Evolutionary conservation across 1,139 yeast genomes (phyloP), one percentile per base, ranked within the genome.

Genomic region (Geotrichum europaeum): DNA sequence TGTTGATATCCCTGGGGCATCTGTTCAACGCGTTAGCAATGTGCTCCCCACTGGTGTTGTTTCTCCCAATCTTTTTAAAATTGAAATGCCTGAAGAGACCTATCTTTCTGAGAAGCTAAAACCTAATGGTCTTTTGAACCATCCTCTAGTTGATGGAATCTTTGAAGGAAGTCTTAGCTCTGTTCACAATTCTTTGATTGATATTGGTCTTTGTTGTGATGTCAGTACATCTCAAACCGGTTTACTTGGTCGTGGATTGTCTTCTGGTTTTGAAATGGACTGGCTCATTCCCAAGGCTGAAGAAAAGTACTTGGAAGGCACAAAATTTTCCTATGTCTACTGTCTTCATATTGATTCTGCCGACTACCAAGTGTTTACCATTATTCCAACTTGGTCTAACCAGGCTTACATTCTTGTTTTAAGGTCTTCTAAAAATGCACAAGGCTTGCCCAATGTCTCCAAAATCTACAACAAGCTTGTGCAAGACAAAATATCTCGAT

Each of bases 231-330:
- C 88, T 0, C 78, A 80, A 60, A 84, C 90, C 20, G 97, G 97
- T 20, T 83, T 94, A 1, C 77, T 94, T n/a, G 96, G 97, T 10
- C 84, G 82, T 68, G 96, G 97, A 30, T 76, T 95, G 64, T 91
- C 89, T 66, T 81, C 82, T 63, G 99, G 99, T 0, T 95, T 95
- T 73, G 84, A 86, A 24, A 71, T 82, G 62, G 82, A 81, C 60
- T 86, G 87, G 71, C 65, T 77, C 32, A 63, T 64, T 9, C 69
- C 75, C 1, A 63, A 63, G 9, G 50, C 64, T 1, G 63, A 64
- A 3, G 56, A 57, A 40, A 60, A 57, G n/a, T 65, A 64, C 30
- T 77, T 66, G 4, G 81, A 80, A 22, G 73, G 80, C 49, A 82
- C 85, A 61, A 74, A 78, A 5, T 78, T 89, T 78, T 87, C 84